Conservation (phyloP, 2,329 filamentous ascomycete species). For the Aspergillus alliaceus region DNA sequence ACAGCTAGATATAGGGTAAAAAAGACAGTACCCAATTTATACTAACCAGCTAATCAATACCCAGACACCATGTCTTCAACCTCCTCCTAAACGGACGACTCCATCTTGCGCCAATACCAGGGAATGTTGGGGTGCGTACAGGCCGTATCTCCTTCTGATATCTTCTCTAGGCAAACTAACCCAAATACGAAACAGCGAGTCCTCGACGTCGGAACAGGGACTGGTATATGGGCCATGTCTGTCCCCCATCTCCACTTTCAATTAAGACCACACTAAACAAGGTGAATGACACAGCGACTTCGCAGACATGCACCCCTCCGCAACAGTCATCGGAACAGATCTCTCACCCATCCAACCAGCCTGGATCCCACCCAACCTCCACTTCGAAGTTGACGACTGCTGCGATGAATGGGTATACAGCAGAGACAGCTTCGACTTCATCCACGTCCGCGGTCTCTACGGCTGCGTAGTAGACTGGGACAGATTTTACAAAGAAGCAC, state of each 20-base stretch:
- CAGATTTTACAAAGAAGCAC: constrained; percentile 31
- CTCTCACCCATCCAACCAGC: constrained; percentile 52
- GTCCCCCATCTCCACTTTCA: background rate
- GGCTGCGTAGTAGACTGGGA: constrained; percentile 49
- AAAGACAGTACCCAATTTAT: background rate
- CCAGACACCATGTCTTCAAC: constrained; percentile 42
- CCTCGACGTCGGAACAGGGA: constrained; percentile 7
- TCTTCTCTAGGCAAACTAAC: background rate
- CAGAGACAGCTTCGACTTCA: constrained; percentile 40
- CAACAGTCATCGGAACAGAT: constrained; percentile 48
- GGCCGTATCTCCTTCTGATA: background rate
- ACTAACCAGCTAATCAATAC: background rate
- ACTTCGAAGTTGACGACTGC: constrained; percentile 49
- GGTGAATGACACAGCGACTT: constrained; percentile 21
- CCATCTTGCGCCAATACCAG: constrained; percentile 26
- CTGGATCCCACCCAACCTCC: constrained; percentile 47
- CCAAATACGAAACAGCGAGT: background rate
- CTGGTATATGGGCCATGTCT: constrained; percentile 23
- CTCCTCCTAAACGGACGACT: constrained; percentile 30
- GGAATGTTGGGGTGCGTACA: background rate
- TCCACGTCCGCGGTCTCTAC: constrained; percentile 48
- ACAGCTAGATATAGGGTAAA: constrained; percentile 24
- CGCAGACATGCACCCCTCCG: constrained; percentile 36
- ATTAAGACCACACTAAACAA: background rate
- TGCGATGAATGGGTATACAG: constrained; percentile 38